These are phyloP conservation scores for Yamadazyma siamensis DNA, from an alignment of 1,139 yeast genomes.

Conservation along the genomic window DNA sequence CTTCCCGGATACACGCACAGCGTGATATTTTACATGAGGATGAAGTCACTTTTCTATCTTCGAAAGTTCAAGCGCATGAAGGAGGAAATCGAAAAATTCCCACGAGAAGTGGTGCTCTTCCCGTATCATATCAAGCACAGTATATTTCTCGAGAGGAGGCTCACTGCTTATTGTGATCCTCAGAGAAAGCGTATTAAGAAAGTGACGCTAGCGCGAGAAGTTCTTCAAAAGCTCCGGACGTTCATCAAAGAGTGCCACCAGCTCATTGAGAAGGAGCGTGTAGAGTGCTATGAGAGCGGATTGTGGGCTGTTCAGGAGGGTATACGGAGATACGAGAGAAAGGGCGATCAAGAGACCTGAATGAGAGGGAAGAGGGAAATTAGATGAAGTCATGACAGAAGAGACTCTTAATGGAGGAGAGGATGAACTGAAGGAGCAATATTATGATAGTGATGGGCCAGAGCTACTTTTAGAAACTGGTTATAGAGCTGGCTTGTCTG, in stretches of 20 bases:
- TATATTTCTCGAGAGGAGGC: conserved; percentile 24
- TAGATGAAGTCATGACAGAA: no score
- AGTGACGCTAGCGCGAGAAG: neutral
- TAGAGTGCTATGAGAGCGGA: no score
- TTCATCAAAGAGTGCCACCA: neutral
- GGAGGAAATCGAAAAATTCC: conserved; percentile 24
- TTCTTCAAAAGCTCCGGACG: neutral
- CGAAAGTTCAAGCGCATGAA: conserved; percentile 20
- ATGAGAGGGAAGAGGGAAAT: no score
- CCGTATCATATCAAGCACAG: conserved; percentile 36
- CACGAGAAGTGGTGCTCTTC: conserved; percentile 28
- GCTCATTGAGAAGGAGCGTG: neutral
- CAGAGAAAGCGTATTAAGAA: neutral
- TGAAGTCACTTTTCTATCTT: conserved; percentile 20
- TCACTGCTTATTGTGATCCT: conserved; percentile 12
- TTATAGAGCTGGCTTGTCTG: no score
- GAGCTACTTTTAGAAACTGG: no score
- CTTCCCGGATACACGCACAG: conserved; percentile 21
- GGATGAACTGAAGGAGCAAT: no score
- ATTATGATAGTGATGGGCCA: no score
- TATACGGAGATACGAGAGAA: no score
- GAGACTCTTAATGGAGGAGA: no score
- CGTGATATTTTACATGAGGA: conserved; percentile 21
- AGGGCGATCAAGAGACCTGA: no score
- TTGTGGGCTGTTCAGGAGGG: no score